Conservation (phyloP, 352 stramenopile species). For the Globisporangium paddicum region DNA sequence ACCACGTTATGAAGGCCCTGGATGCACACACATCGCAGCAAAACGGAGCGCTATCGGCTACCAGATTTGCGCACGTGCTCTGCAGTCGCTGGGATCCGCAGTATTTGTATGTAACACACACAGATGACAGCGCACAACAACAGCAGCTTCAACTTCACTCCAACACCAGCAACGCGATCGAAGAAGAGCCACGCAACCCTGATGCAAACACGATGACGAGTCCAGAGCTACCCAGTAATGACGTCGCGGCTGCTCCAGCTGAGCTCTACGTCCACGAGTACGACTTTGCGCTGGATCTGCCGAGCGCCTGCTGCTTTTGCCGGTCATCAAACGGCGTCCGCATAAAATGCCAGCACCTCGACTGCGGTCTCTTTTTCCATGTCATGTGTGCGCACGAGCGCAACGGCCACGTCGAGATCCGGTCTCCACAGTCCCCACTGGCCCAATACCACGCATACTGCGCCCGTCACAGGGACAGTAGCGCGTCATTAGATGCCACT, state of each 20-base stretch:
- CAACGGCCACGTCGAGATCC: constrained; percentile 32
- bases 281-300: constrained; percentile 11
- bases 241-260: neutral
- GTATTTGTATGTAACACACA: constrained; percentile 13
- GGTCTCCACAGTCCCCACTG: constrained; percentile 17
- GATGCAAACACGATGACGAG: neutral
- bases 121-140: constrained; percentile 3
- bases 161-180: neutral
- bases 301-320: constrained; percentile 51
- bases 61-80: constrained; percentile 34
- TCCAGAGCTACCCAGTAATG: neutral
- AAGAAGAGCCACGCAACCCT: neutral
- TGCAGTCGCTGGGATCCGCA: constrained; percentile 50
- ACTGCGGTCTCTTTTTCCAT: constrained; percentile 63
- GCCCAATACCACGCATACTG: constrained; percentile 62
- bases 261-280: constrained; percentile 11
- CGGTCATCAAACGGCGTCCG: constrained; percentile 26
- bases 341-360: constrained; percentile 51
- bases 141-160: constrained; percentile 16
- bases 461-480: constrained; percentile 38
- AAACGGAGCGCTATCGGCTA: neutral
- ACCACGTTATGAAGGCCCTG: constrained; percentile 22
- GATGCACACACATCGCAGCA: constrained; percentile 14
- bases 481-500: constrained; percentile 26
- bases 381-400: constrained; percentile 42